Conservation (phyloP, 352 stramenopile genomes). For the Globisporangium emineosum region DNA sequence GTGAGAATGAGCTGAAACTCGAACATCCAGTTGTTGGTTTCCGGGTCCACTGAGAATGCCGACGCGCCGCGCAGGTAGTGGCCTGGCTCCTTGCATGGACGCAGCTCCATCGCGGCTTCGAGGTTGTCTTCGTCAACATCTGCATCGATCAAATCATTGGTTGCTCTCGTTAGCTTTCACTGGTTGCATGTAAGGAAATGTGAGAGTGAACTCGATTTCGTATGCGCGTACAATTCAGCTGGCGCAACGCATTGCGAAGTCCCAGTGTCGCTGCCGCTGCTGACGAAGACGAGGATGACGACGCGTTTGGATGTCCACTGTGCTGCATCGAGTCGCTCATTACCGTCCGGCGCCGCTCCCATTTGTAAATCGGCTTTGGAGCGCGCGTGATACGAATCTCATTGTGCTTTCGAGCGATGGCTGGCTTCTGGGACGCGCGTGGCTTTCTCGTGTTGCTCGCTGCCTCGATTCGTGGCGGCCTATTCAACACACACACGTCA, state of each 20-base stretch:
- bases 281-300: neutral
- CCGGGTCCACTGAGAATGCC: constrained; percentile 14
- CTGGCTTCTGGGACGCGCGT: constrained; percentile 23
- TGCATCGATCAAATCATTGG: constrained; percentile 4
- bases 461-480: constrained; percentile 5
- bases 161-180: neutral
- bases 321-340: constrained; percentile 1
- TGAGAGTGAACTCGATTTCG: no score
- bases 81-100: constrained; percentile 39
- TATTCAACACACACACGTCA: neutral
- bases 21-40: constrained; percentile 18
- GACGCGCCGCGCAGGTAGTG: constrained; percentile 47
- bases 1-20: constrained; percentile 65
- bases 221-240: neutral
- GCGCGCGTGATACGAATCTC: constrained; percentile 29
- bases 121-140: constrained; percentile 36
- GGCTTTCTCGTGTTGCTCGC: constrained; percentile 2
- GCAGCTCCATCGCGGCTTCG: constrained; percentile 45
- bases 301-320: neutral
- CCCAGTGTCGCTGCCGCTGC: neutral
- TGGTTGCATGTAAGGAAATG: no score
- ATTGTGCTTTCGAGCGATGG: constrained; percentile 26
- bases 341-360: constrained; percentile 36
- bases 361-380: constrained; percentile 55
- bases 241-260: constrained; percentile 3